phyloP scores from a whole-genome alignment of 805 yeast species.

The Metschnikowia sp. region DNA sequence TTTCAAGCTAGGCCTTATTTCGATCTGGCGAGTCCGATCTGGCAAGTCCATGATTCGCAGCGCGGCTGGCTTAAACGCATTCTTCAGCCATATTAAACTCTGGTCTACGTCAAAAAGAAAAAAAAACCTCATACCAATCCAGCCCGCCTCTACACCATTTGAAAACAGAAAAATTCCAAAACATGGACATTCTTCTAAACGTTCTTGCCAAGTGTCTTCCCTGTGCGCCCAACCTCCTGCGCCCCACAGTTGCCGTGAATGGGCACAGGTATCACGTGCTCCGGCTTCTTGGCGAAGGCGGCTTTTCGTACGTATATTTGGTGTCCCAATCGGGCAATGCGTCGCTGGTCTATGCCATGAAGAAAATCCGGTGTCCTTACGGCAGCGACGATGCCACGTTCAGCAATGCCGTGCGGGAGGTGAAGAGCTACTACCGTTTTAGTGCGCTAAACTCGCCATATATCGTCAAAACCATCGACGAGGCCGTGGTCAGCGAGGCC shows the following conservation, averaged over 20 bases:
- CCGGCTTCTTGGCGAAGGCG: conserved; percentile 85
- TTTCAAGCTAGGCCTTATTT: too few relatives aligned
- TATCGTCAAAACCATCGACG: conserved; percentile 68
- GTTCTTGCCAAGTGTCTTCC: conserved; percentile 36
- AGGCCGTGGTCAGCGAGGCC: conserved; percentile 63
- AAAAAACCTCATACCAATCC: not conserved
- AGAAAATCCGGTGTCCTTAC: conserved; percentile 83
- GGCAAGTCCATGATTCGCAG: too few relatives aligned
- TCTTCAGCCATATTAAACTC: too few relatives aligned
- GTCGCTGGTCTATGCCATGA: conserved; percentile 61
- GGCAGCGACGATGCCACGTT: conserved; percentile 69
- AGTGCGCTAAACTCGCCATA: conserved; percentile 51
- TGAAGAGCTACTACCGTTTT: conserved; percentile 71
- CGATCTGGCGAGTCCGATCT: too few relatives aligned
- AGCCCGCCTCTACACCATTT: not conserved
- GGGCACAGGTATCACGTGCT: conserved; percentile 59
- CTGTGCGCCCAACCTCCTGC: conserved; percentile 39
- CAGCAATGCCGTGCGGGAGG: conserved; percentile 67
- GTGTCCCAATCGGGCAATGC: conserved; percentile 47
- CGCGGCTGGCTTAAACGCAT: too few relatives aligned
- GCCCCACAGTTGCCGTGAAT: conserved; percentile 62
- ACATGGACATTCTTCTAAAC: conserved; percentile 12
- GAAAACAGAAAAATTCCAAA: not conserved
- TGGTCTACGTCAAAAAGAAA: not conserved
- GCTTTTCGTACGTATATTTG: conserved; percentile 80